A percentile compares a stretch with the other conserved stretches of the same genome.
These are phyloP conservation scores for Hypoxylon perforatum DNA, from an alignment of 495 filamentous ascomycete genomes.

Conservation along the genomic window DNA sequence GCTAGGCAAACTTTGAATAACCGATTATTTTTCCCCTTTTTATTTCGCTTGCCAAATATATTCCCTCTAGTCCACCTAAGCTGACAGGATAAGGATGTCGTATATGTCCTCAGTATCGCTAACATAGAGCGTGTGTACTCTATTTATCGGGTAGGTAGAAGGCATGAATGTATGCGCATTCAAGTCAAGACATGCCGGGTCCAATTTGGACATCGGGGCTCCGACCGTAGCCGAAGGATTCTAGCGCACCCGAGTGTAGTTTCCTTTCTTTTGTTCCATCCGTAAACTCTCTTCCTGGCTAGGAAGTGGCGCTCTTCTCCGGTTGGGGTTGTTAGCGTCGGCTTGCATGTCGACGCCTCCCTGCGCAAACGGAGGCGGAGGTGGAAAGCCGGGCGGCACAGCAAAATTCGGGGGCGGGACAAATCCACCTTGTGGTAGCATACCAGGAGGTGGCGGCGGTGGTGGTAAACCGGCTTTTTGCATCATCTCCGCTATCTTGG, in stretches of 20 bases:
- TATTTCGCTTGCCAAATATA: no score
- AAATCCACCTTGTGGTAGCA: slow-evolving; percentile 55
- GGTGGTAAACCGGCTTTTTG: slow-evolving; percentile 63
- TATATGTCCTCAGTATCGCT: no score
- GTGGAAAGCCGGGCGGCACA: slow-evolving; percentile 61
- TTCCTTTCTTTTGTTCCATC: slow-evolving; percentile 76
- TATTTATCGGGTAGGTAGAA: no score
- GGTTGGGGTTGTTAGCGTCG: slow-evolving; percentile 35
- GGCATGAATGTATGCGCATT: no score
- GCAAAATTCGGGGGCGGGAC: slow-evolving; percentile 64
- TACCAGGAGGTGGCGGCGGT: slow-evolving; percentile 59
- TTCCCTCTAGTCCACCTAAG: no score
- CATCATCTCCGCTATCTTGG: slow-evolving; percentile 73
- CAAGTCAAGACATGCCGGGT: no score
- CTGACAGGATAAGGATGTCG: no score
- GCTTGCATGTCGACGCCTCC: slow-evolving; percentile 39
- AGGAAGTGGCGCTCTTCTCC: slow-evolving; percentile 74
- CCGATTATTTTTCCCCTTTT: no score
- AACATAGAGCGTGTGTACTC: no score
- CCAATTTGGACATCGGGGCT: no score
- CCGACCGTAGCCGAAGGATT: not conserved
- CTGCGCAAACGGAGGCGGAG: slow-evolving; percentile 47
- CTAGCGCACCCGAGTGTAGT: slow-evolving; percentile 67
- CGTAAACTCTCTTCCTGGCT: slow-evolving; percentile 85
- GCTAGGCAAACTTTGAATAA: no score